Evolutionary conservation across 305 asterid genomes (phyloP).

Genomic region (Rubia balearica): DNA sequence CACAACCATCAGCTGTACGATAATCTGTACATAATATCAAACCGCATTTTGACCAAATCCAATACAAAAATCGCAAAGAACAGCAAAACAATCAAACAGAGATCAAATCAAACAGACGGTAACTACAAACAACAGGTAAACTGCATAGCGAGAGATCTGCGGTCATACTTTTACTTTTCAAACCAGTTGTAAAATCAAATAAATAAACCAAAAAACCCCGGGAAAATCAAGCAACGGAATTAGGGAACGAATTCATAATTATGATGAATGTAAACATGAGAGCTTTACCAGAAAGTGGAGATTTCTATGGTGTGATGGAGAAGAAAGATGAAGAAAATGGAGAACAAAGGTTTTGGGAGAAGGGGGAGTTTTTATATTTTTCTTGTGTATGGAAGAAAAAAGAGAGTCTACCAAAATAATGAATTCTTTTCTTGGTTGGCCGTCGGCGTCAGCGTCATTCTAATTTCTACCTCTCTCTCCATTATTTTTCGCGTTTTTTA

Average conservation of each 20-base stretch:
- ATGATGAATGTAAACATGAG: not conserved
- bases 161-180: conserved; percentile 14
- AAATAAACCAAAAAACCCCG: not conserved
- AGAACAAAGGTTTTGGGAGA: conserved; percentile 10
- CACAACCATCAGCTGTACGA: not conserved
- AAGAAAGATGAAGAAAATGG: not conserved
- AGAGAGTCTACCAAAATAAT: conserved; percentile 28
- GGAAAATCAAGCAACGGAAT: not conserved
- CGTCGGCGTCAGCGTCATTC: conserved; percentile 29
- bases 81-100: not conserved
- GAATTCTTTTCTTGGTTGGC: conserved; percentile 33
- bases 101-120: not conserved
- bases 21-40: not conserved
- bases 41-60: not conserved
- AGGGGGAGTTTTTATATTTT: conserved; percentile 2
- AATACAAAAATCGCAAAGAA: conserved; percentile 4
- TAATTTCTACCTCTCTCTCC: not conserved
- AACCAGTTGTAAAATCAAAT: conserved; percentile 22
- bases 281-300: conserved; percentile 21
- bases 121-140: not conserved
- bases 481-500: not conserved
- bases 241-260: not conserved
- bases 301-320: not conserved
- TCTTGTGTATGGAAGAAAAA: conserved; percentile 21
- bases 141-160: conserved; percentile 28